These are phyloP conservation scores for Beauveria brongniartii DNA, from an alignment of 2,329 filamentous ascomycete genomes.

Conservation along the genomic window DNA sequence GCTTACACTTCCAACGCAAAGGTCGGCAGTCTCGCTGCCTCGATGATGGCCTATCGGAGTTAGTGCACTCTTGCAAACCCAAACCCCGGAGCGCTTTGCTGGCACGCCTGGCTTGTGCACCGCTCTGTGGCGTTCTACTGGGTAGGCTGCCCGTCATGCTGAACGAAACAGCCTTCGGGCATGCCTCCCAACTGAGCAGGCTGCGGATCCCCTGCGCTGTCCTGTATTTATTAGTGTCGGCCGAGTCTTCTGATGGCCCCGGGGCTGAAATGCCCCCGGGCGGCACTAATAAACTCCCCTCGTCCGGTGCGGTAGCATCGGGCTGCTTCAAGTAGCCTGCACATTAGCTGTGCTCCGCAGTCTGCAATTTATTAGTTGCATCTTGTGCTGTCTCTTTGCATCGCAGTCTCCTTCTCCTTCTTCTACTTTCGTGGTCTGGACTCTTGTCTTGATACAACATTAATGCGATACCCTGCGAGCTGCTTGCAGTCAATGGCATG, in stretches of 20 bases:
- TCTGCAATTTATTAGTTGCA: neutral
- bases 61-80: neutral
- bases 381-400: neutral
- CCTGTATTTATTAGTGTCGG: slow-evolving; percentile 2
- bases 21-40: neutral
- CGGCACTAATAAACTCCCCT: neutral
- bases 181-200: neutral
- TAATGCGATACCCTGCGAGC: too few species aligned
- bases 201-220: neutral
- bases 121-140: neutral
- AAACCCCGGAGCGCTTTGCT: neutral
- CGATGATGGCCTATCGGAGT: neutral
- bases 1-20: neutral
- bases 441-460: too few species aligned
- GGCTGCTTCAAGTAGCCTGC: neutral
- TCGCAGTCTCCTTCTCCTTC: neutral
- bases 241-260: neutral
- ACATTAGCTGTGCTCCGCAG: neutral
- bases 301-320: slow-evolving; percentile 1
- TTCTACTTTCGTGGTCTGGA: too few species aligned
- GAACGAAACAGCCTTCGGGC: slow-evolving; percentile 1
- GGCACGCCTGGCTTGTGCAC: neutral
- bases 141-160: neutral
- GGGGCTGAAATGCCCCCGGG: neutral
- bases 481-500: neutral